A percentile compares a stretch with the other conserved stretches of the same genome.
phyloP scores from a whole-genome alignment of 192 early-diverging fungal genomes.

The Backusella tuberculispora region DNA sequence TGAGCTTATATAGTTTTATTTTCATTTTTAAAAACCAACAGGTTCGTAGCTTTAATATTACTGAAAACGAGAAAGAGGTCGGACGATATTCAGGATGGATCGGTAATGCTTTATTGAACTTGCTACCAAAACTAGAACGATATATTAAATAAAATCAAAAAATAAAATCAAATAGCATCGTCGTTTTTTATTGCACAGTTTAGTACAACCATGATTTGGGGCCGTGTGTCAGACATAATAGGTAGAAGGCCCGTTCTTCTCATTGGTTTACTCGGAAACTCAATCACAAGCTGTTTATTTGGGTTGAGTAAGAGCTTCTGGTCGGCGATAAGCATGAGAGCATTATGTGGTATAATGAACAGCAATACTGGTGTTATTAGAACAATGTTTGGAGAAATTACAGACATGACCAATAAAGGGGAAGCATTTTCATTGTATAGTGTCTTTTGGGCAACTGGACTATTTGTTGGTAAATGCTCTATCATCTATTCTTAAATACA shows the following conservation, averaged over 20 bases:
- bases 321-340: constrained; percentile 65
- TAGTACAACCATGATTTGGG: constrained; percentile 70
- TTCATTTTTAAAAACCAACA: neutral
- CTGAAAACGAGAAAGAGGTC: constrained; percentile 73
- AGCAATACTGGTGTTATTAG: constrained; percentile 83
- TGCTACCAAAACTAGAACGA: no score
- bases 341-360: constrained; percentile 71
- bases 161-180: constrained; percentile 48
- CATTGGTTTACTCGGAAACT: constrained; percentile 77
- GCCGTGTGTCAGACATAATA: constrained; percentile 73
- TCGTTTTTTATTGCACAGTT: constrained; percentile 75
- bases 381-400: constrained; percentile 83
- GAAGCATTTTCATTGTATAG: constrained; percentile 78
- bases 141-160: neutral
- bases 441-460: constrained; percentile 68
- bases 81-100: constrained; percentile 82
- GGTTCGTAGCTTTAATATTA: constrained; percentile 71
- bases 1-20: neutral
- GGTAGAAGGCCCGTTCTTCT: constrained; percentile 84
- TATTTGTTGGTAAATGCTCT: neutral
- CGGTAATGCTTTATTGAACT: no score
- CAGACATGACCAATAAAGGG: constrained; percentile 78
- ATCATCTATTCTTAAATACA: neutral
- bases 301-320: constrained; percentile 62
- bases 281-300: constrained; percentile 70